Percentiles rank a stretch among this genome's conserved stretches.
Evolutionary conservation across 345 rosid genomes (phyloP).

Genomic region (Sapria himalayana): DNA sequence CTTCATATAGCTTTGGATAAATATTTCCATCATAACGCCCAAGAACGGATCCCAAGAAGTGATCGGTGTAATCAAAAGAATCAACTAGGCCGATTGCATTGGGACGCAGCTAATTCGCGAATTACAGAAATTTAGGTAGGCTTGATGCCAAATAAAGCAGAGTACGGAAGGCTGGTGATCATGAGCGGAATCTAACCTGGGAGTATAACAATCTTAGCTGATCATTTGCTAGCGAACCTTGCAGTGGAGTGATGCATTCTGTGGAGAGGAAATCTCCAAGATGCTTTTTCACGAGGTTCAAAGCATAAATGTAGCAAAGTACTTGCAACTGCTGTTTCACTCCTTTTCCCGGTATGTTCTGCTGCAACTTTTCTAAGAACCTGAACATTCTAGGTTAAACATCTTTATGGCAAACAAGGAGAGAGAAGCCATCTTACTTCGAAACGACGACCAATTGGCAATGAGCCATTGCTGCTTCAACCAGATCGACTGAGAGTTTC

Average conservation of each 20-base stretch:
- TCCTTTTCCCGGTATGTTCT: constrained; percentile 66
- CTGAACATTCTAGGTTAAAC: constrained; percentile 14
- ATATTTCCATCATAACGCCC: constrained; percentile 87
- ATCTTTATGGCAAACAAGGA: neutral
- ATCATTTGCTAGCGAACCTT: constrained; percentile 66
- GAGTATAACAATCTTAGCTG: constrained; percentile 56
- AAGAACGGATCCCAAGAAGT: constrained; percentile 57
- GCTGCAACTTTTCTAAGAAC: constrained; percentile 71
- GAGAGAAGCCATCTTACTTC: constrained; percentile 43
- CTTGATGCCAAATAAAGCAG: too few relatives aligned
- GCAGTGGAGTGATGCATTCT: constrained; percentile 54
- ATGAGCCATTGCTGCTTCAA: constrained; percentile 81
- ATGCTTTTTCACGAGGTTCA: constrained; percentile 60
- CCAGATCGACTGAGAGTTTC: constrained; percentile 60
- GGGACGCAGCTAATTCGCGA: constrained; percentile 46
- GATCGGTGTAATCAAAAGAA: constrained; percentile 82
- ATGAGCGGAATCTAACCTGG: constrained; percentile 23
- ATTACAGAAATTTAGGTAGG: too few relatives aligned
- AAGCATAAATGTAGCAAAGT: constrained; percentile 56
- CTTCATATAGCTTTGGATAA: constrained; percentile 67
- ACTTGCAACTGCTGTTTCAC: constrained; percentile 50
- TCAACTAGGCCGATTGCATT: constrained; percentile 83
- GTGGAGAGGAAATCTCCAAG: constrained; percentile 75
- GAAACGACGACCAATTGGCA: constrained; percentile 90
- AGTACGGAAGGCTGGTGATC: too few relatives aligned